Percentiles rank a stretch among this genome's conserved stretches.
These are phyloP conservation scores for Neonectria neomacrospora DNA, from an alignment of 2,329 filamentous ascomycete species.

Conservation along the genomic window DNA sequence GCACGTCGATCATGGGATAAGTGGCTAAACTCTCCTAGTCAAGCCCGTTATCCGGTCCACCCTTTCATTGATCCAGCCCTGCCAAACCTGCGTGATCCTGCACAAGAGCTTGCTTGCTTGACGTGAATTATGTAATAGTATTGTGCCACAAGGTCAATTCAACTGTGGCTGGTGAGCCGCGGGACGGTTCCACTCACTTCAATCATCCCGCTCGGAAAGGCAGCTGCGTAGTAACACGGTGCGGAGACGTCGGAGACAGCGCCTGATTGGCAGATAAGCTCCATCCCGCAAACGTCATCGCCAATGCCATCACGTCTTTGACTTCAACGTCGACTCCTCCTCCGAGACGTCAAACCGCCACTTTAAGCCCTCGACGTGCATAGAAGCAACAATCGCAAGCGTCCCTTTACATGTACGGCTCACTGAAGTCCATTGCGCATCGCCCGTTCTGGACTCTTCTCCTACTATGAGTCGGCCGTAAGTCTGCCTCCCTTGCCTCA, in stretches of 20 bases:
- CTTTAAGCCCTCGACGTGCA: constrained; percentile 18
- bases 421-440: constrained; percentile 1
- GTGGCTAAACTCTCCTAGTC: not conserved
- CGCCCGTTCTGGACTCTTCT: constrained; percentile 25
- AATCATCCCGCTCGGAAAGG: not conserved
- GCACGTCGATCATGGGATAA: not conserved
- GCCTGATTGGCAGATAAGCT: constrained; percentile 33
- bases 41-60: not conserved
- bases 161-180: constrained; percentile 10
- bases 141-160: not conserved
- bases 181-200: not conserved
- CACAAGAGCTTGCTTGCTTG: not conserved
- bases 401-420: constrained; percentile 16
- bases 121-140: not conserved
- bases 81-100: not conserved
- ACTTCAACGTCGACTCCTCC: constrained; percentile 21
- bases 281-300: constrained; percentile 40
- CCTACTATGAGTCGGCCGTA: constrained; percentile 39
- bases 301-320: constrained; percentile 40
- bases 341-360: constrained; percentile 10
- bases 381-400: not conserved
- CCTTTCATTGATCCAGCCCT: not conserved
- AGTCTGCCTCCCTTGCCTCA: constrained; percentile 34
- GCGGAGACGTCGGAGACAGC: constrained; percentile 1
- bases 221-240: not conserved